Evolutionary conservation across 371 early-diverging fungal species (phyloP), one percentile per base, ranked within the genome.

Genomic region (Mucor piriformis): DNA sequence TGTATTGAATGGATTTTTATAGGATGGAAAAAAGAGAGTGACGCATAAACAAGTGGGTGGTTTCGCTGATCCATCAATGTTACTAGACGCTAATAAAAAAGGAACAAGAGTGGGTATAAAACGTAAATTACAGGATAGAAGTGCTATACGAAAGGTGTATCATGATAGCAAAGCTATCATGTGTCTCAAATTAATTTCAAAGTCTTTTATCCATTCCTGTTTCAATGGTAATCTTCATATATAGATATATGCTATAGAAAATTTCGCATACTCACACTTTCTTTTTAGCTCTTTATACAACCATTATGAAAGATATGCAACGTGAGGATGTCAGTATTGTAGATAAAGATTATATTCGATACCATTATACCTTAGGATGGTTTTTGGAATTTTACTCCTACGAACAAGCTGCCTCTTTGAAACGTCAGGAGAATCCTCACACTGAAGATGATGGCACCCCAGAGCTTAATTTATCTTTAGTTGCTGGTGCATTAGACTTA

Each of bases 221-320:
- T 91, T 88, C 64, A 89, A 91, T 72, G 71, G 86, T 86, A 82
- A 59, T 63, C 18, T 21, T n/a, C 32, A n/a, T n/a, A n/a, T 34
- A 1, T 21, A 43, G 18, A 2, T 38, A 12, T 13, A 37, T 1
- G n/a, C 11, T 1, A 37, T n/a, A 51, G 12, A 27, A 25, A 27
- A 50, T n/a, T n/a, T n/a, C n/a, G n/a, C n/a, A n/a, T n/a, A n/a
- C n/a, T n/a, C n/a, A n/a, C n/a, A n/a, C n/a, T n/a, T n/a, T n/a
- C n/a, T n/a, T 27, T 20, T 25, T 62, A 88, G 89, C 82, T 6
- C 69, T 91, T 29, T 82, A 83, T 56, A 43, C 48, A 2, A 83
- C 86, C 0, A 64, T 88, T 0, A 67, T 83, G 32, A 77, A 77
- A 25, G 89, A 88, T 52, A 81, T 92, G 59, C 83, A 85, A 25